These are phyloP conservation scores for Schizopora paradoxa DNA, from an alignment of 1,284 basidiomycete species.

Conservation along the genomic window DNA sequence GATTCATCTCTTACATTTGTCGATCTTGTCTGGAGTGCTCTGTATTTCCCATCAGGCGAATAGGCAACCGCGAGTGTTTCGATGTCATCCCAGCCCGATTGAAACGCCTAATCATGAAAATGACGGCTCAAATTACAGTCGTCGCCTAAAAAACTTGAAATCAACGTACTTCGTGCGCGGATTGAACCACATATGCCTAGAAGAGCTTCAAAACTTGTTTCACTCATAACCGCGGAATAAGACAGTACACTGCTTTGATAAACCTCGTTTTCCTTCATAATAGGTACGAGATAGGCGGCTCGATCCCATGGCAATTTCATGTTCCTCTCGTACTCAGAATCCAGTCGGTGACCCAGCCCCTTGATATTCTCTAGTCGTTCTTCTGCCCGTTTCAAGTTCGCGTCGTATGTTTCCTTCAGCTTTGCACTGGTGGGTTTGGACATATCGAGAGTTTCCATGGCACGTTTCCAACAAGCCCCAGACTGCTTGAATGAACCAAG, in stretches of 20 bases:
- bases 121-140: too few relatives aligned
- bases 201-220: too few relatives aligned
- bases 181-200: slow-evolving; percentile 33
- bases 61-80: too few relatives aligned
- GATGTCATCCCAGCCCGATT: too few relatives aligned
- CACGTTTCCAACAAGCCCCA: slow-evolving; percentile 3
- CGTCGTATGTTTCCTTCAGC: slow-evolving; percentile 27
- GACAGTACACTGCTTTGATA: slow-evolving; percentile 21
- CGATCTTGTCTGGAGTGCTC: too few relatives aligned
- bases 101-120: too few relatives aligned
- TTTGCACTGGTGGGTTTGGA: slow-evolving; percentile 24
- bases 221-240: neutral
- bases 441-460: slow-evolving; percentile 22
- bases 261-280: slow-evolving; percentile 7
- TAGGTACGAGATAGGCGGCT: slow-evolving; percentile 19
- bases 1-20: too few relatives aligned
- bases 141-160: neutral
- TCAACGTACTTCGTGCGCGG: slow-evolving; percentile 27
- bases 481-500: too few relatives aligned
- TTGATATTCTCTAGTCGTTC: neutral
- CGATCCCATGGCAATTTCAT: slow-evolving; percentile 26
- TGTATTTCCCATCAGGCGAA: too few relatives aligned
- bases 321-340: slow-evolving; percentile 1
- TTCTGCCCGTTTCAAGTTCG: slow-evolving; percentile 18
- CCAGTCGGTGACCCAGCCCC: slow-evolving; percentile 1